Conservation (phyloP, 495 filamentous ascomycete species). For the Usnea hakonensis region DNA sequence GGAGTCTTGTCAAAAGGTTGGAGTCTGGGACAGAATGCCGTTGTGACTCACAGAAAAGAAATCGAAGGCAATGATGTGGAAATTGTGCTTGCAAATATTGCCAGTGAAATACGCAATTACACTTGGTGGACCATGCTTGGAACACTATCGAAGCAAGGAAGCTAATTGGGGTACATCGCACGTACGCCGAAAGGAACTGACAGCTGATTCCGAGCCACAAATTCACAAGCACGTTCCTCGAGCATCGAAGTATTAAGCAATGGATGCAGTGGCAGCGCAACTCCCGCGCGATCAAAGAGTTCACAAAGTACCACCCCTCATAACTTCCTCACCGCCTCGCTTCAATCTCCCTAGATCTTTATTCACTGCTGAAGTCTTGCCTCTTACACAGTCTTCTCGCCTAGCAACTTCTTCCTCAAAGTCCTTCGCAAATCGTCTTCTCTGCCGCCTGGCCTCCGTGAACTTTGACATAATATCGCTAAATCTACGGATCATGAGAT, state of each 20-base stretch:
- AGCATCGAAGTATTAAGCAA: neutral
- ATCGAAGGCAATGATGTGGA: no score
- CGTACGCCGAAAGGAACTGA: neutral
- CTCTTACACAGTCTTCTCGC: conserved; percentile 39
- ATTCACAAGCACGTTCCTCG: neutral
- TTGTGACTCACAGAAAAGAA: no score
- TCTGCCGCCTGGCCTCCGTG: conserved; percentile 54
- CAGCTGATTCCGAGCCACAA: neutral
- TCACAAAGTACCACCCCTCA: conserved; percentile 7
- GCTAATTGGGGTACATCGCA: neutral
- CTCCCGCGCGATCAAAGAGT: neutral
- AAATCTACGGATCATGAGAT: conserved; percentile 69
- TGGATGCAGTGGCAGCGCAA: neutral
- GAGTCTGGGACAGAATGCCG: neutral
- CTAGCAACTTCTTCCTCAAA: conserved; percentile 63
- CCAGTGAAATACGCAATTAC: neutral
- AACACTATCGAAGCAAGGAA: neutral
- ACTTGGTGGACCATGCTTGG: neutral
- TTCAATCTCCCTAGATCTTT: conserved; percentile 19
- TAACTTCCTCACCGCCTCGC: conserved; percentile 20
- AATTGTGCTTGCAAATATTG: neutral
- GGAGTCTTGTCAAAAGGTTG: neutral
- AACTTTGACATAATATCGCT: conserved; percentile 53
- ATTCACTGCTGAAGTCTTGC: conserved; percentile 33
- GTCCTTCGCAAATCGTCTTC: conserved; percentile 52